Evolutionary conservation across 1,284 basidiomycete species (phyloP).

Genomic region (Gomphus sp.): DNA sequence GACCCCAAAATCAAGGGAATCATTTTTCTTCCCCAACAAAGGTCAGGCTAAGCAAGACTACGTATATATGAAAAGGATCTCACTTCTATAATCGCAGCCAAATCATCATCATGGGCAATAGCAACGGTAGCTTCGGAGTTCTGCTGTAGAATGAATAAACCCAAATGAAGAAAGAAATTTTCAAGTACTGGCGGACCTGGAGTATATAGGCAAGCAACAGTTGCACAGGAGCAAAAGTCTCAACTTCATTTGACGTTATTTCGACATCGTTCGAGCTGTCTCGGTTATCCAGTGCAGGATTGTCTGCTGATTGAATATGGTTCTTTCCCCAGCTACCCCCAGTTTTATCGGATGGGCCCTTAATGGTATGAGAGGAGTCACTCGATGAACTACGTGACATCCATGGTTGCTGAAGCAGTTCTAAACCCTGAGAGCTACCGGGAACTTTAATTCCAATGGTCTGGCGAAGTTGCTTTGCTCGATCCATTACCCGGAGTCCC

Average conservation of each 20-base stretch:
- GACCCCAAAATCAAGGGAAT: neutral
- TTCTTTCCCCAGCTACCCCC: too few species aligned
- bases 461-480: neutral
- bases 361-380: neutral
- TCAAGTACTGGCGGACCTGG: neutral
- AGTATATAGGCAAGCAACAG: constrained; percentile 8
- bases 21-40: neutral
- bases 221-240: neutral
- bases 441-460: constrained; percentile 4
- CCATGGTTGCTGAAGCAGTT: neutral
- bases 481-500: constrained; percentile 5
- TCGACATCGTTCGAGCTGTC: neutral
- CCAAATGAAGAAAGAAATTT: neutral
- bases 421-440: neutral
- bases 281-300: neutral
- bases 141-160: neutral
- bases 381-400: neutral
- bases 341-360: neutral
- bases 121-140: neutral
- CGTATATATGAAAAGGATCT: neutral
- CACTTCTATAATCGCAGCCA: neutral
- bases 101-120: constrained; percentile 7
- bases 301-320: neutral
- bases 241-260: neutral
- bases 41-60: neutral